These are phyloP conservation scores for Aspergillus brunneoviolaceus DNA, from an alignment of 2,329 filamentous ascomycete species.

Conservation along the genomic window DNA sequence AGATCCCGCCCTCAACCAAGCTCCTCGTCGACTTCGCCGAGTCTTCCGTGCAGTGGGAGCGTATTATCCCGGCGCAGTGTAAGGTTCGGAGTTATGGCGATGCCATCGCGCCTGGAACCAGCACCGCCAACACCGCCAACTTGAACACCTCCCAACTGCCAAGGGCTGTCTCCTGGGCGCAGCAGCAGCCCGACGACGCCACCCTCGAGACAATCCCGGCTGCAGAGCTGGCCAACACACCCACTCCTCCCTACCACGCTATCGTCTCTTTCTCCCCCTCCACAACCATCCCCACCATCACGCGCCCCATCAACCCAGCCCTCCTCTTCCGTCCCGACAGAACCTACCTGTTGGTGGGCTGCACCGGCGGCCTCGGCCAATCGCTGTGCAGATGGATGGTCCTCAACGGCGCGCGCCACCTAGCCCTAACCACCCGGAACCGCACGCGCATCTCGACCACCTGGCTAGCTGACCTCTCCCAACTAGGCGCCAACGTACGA, in stretches of 20 bases:
- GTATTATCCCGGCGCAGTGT: no score
- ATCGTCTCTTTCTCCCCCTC: not conserved
- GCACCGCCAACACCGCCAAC: no score
- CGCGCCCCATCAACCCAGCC: not conserved
- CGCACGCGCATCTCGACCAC: slow-evolving; percentile 17
- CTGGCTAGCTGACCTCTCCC: slow-evolving; percentile 8
- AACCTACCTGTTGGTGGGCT: slow-evolving; percentile 29
- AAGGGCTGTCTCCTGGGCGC: no score
- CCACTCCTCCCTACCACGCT: not conserved
- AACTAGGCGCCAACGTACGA: not conserved
- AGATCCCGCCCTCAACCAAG: not conserved
- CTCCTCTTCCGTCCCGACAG: slow-evolving; percentile 17
- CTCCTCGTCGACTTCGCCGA: not conserved
- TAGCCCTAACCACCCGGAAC: slow-evolving; percentile 27
- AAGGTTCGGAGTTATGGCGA: no score
- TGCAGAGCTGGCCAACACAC: not conserved
- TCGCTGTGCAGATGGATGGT: slow-evolving; percentile 29
- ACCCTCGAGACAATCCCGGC: no score
- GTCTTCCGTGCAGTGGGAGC: not conserved
- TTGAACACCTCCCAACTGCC: no score
- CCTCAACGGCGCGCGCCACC: slow-evolving; percentile 19
- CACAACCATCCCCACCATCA: not conserved
- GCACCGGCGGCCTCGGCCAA: slow-evolving; percentile 24
- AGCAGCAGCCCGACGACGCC: no score
- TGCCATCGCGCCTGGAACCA: no score